phyloP scores from a whole-genome alignment of 2,329 filamentous ascomycete species.

The Arthrobotrys sphaeroides region DNA sequence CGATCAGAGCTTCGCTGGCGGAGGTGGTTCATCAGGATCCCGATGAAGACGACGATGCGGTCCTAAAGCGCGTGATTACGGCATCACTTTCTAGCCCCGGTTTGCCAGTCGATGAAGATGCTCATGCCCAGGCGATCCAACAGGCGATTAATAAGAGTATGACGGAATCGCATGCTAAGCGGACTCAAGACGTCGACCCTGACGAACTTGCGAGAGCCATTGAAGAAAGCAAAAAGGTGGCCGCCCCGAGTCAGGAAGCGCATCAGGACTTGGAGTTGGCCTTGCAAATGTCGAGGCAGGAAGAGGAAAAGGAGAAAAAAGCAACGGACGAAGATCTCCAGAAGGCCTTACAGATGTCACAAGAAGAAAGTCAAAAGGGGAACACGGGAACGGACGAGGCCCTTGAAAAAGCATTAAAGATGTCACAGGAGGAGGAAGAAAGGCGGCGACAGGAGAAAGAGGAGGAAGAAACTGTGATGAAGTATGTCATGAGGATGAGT shows the following conservation, averaged over 20 bases:
- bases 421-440: slow-evolving; percentile 62
- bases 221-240: slow-evolving; percentile 61
- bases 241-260: slow-evolving; percentile 42
- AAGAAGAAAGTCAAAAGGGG: slow-evolving; percentile 62
- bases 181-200: slow-evolving; percentile 58
- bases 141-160: slow-evolving; percentile 58
- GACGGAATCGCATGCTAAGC: neutral
- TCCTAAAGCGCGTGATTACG: slow-evolving; percentile 58
- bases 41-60: slow-evolving; percentile 58
- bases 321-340: slow-evolving; percentile 60
- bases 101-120: slow-evolving; percentile 60
- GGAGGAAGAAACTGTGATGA: slow-evolving; percentile 78
- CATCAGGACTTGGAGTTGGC: slow-evolving; percentile 42
- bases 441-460: slow-evolving; percentile 62
- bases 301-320: slow-evolving; percentile 60
- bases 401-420: slow-evolving; percentile 63
- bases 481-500: slow-evolving; percentile 81
- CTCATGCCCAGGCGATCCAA: slow-evolving; percentile 64
- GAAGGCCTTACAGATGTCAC: slow-evolving; percentile 63
- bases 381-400: slow-evolving; percentile 58
- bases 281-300: slow-evolving; percentile 58
- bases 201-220: slow-evolving; percentile 62
- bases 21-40: slow-evolving; percentile 63
- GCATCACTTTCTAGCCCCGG: slow-evolving; percentile 55
- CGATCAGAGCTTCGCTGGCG: slow-evolving; percentile 75